A percentile compares a stretch with the other conserved stretches of the same genome.
Conservation (phyloP, 257 asterid species). For the Penstemon newberryi region DNA sequence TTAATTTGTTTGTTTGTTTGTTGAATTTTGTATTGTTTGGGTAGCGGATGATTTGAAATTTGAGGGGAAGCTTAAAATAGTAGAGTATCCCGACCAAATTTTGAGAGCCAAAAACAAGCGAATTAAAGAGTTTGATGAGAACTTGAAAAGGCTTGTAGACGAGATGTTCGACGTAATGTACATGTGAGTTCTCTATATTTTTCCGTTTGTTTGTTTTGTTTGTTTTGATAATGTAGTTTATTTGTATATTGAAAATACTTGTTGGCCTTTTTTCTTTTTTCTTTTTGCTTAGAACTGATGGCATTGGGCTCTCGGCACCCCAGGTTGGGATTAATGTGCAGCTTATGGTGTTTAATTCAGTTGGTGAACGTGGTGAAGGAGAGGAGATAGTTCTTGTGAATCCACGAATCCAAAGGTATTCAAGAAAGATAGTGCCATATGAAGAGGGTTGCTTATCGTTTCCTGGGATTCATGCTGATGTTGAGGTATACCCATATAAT, state of each 20-base stretch:
- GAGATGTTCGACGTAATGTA: slow-evolving; percentile 98
- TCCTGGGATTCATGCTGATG: slow-evolving; percentile 76
- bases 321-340: slow-evolving; percentile 90
- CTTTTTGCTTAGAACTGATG: slow-evolving; percentile 76
- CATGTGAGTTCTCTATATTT: slow-evolving; percentile 46
- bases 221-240: background rate
- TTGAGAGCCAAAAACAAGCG: slow-evolving; percentile 80
- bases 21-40: slow-evolving; percentile 24
- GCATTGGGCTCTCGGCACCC: slow-evolving; percentile 95
- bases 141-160: slow-evolving; percentile 68
- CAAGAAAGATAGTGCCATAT: slow-evolving; percentile 62
- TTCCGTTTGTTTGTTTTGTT: no score
- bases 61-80: slow-evolving; percentile 55
- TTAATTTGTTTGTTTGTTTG: background rate
- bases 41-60: slow-evolving; percentile 74
- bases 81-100: slow-evolving; percentile 82
- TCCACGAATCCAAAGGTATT: slow-evolving; percentile 67
- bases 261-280: slow-evolving; percentile 41
- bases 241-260: slow-evolving; percentile 36
- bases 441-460: slow-evolving; percentile 96
- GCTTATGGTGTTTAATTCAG: slow-evolving; percentile 92
- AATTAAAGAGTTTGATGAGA: slow-evolving; percentile 58
- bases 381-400: slow-evolving; percentile 88
- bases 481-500: slow-evolving; percentile 44
- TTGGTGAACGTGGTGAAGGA: slow-evolving; percentile 81